These are phyloP conservation scores for Leptodontidium sp. DNA, from an alignment of 2,329 filamentous ascomycete species.

Conservation along the genomic window DNA sequence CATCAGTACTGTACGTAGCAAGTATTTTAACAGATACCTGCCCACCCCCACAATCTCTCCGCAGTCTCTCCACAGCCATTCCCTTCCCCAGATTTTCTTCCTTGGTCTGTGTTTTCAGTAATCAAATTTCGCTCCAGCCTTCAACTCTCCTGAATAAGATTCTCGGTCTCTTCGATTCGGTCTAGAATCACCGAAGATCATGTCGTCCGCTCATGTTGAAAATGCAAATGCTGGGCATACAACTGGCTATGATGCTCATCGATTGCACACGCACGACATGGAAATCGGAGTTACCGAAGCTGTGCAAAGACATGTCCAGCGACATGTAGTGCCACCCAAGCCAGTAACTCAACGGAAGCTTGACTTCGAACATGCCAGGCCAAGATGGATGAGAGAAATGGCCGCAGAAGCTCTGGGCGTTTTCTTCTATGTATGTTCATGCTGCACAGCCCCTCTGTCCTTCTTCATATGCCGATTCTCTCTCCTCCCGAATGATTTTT, in stretches of 20 bases:
- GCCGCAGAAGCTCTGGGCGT: slow-evolving; percentile 64
- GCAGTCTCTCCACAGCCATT: not conserved
- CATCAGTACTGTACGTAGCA: slow-evolving; percentile 8
- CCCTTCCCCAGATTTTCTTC: not conserved
- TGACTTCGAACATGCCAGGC: slow-evolving; percentile 61
- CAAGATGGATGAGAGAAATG: slow-evolving; percentile 62
- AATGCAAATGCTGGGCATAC: slow-evolving; percentile 28
- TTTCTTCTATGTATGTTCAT: slow-evolving; percentile 59
- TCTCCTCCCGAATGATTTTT: not conserved
- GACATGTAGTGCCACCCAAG: slow-evolving; percentile 58
- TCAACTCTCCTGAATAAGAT: not conserved
- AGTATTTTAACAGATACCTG: slow-evolving; percentile 4
- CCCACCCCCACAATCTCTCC: slow-evolving; percentile 13
- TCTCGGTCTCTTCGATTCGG: not conserved
- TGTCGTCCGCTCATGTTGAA: slow-evolving; percentile 37
- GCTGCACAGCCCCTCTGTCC: slow-evolving; percentile 25
- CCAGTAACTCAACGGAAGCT: slow-evolving; percentile 62
- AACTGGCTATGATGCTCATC: slow-evolving; percentile 35
- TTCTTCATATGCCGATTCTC: not conserved
- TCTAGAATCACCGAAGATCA: not conserved
- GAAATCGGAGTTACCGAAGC: slow-evolving; percentile 63
- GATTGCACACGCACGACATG: slow-evolving; percentile 45
- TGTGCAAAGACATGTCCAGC: slow-evolving; percentile 57
- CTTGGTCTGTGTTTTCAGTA: not conserved
- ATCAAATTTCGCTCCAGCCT: not conserved